Percentiles rank a stretch among this genome's conserved stretches.
Conservation (phyloP, 106 monocot species). For the Phalaenopsis equestris region DNA sequence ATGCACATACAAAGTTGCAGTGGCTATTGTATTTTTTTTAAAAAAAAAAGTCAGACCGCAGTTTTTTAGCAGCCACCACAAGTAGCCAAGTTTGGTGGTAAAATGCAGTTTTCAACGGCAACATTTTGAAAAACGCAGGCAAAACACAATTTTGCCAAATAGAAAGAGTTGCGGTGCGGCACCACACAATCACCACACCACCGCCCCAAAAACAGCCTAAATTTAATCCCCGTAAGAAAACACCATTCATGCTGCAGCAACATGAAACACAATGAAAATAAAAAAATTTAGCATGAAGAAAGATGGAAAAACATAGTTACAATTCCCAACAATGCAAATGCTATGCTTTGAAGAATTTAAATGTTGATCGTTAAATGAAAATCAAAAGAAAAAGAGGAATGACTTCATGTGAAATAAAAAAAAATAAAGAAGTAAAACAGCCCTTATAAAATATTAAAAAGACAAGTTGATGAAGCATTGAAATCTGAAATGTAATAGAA, state of each 20-base stretch:
- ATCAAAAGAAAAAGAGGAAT: not conserved
- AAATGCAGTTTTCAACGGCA: too few relatives aligned
- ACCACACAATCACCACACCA: too few relatives aligned
- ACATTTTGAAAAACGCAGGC: too few relatives aligned
- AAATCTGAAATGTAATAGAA: constrained; percentile 9
- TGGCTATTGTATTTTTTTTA: too few relatives aligned
- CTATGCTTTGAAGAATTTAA: not conserved
- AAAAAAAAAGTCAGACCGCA: too few relatives aligned
- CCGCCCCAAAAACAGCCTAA: not conserved
- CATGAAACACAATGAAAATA: not conserved
- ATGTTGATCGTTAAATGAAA: not conserved
- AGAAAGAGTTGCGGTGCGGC: too few relatives aligned
- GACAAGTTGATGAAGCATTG: not conserved
- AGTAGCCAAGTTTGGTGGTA: too few relatives aligned
- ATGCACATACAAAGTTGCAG: not conserved
- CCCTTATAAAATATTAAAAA: not conserved
- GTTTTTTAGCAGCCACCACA: too few relatives aligned
- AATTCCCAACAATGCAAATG: not conserved
- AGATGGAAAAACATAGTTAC: not conserved
- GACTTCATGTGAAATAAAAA: not conserved
- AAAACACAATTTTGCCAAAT: too few relatives aligned
- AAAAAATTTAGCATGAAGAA: not conserved
- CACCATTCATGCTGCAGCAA: not conserved
- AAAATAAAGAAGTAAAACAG: constrained; percentile 1
- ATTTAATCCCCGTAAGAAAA: not conserved